Conservation (phyloP, 352 stramenopile species). For the Labyrinthula sp. region DNA sequence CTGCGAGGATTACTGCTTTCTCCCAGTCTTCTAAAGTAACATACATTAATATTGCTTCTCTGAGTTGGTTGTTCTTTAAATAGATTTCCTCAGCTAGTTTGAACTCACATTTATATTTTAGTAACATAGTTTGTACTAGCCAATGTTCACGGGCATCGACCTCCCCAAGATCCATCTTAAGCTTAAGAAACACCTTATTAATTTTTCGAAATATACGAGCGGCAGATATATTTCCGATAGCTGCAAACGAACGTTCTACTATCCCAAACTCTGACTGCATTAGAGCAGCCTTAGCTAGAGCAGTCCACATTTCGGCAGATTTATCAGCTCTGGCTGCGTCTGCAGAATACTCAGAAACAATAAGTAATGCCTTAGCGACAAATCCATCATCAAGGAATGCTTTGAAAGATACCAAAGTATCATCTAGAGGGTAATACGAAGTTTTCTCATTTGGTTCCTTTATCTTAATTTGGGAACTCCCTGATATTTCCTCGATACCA, state of each 20-base stretch:
- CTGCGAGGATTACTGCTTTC: slow-evolving; percentile 69
- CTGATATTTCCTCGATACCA: slow-evolving; percentile 70
- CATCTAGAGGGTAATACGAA: slow-evolving; percentile 66
- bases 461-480: slow-evolving; percentile 73
- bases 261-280: slow-evolving; percentile 61
- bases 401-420: slow-evolving; percentile 73
- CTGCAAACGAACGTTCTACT: slow-evolving; percentile 55
- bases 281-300: slow-evolving; percentile 59
- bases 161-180: slow-evolving; percentile 48
- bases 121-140: slow-evolving; percentile 54
- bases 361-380: slow-evolving; percentile 65
- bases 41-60: slow-evolving; percentile 81
- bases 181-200: slow-evolving; percentile 61
- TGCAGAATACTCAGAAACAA: slow-evolving; percentile 58
- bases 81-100: slow-evolving; percentile 63
- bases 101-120: slow-evolving; percentile 65
- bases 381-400: slow-evolving; percentile 70
- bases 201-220: slow-evolving; percentile 62
- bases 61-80: slow-evolving; percentile 53
- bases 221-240: slow-evolving; percentile 60
- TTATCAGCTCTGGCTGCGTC: slow-evolving; percentile 66
- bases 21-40: slow-evolving; percentile 74
- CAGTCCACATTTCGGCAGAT: slow-evolving; percentile 74
- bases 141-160: slow-evolving; percentile 50
- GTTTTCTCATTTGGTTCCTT: slow-evolving; percentile 79